Base-by-base conservation (phyloP, 257 asterid genomes). In the Datura wrightii region DNA sequence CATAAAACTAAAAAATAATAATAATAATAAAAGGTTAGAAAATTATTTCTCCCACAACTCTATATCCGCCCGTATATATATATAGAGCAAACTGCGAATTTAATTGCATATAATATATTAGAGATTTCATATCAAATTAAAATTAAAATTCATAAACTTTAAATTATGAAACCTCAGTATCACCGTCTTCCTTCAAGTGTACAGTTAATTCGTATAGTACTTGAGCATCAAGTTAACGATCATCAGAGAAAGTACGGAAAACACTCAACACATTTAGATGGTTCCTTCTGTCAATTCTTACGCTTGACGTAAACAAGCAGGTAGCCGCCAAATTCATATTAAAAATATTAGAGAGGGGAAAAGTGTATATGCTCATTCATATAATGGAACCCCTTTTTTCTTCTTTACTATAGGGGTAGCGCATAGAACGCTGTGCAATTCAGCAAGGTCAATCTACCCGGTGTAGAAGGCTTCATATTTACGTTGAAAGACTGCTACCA, bases 401-500 rank as follows among this genome's bases (percentile, higher is more conserved):
- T 16, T 6, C n/a, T 39, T 66, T 67, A 41, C 8, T 8, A 2
- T 16, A 8, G 34, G 14, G 11, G 31, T 69, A 42, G 79, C 79
- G 53, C 79, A 18, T 42, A 18, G 8, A 10, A 18, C 37, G 55
- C 5, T 44, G n/a, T 42, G 79, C 18, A 71, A 71, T 19, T 9
- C 59, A 48, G 19, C 59, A 19, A 74, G 60, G 81, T 74, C 81
- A 74, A 74, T 74, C 44, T 74, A 48, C 44, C 19, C 2, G 41
- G 2, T 48, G 80, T 13, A 11, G 66, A 88, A 84, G 71, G 63
- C 81, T 82, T 85, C 89, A 89, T 90, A 82, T 85, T 86, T 82
- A 87, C 80, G 90, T 82, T 90, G 87, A 86, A 87, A 48, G 19
- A 46, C 55, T 19, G 44, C 7, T 50, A 74, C 10, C 13, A 24